These are phyloP conservation scores for Talaromyces trachyspermus DNA, from an alignment of 495 filamentous ascomycete genomes.

Conservation along the genomic window DNA sequence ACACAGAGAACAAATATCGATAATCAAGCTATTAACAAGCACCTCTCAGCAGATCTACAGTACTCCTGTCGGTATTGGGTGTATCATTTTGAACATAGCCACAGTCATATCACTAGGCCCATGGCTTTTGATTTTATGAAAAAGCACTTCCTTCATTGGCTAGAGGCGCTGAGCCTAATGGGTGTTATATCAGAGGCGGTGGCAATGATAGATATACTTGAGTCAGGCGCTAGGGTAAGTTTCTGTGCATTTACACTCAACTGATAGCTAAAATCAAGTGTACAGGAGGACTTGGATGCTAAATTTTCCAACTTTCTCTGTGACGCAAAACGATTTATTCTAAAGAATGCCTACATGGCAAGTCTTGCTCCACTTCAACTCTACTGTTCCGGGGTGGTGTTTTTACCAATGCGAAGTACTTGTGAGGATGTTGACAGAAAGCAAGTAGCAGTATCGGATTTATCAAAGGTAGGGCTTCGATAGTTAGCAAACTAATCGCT, in stretches of 20 bases:
- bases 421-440: too few relatives aligned
- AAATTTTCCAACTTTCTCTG: slow-evolving; percentile 14
- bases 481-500: too few relatives aligned
- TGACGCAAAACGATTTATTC: slow-evolving; percentile 27
- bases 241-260: not conserved
- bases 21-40: not conserved
- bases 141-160: slow-evolving; percentile 22
- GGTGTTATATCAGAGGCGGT: slow-evolving; percentile 5
- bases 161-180: slow-evolving; percentile 19
- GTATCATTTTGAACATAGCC: slow-evolving; percentile 18
- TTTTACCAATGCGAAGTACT: slow-evolving; percentile 18
- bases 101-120: slow-evolving; percentile 18
- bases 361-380: slow-evolving; percentile 17
- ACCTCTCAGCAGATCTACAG: slow-evolving; percentile 14
- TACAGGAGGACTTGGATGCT: slow-evolving; percentile 14
- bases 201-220: not conserved
- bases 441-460: too few relatives aligned
- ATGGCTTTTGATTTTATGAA: slow-evolving; percentile 26
- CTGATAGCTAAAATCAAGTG: not conserved
- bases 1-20: not conserved
- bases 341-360: slow-evolving; percentile 19
- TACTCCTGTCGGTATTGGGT: slow-evolving; percentile 30
- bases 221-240: slow-evolving; percentile 8
- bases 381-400: slow-evolving; percentile 19
- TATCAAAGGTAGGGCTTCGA: too few relatives aligned